A percentile compares a stretch with the other conserved stretches of the same genome.
Conservation (phyloP, 2,329 filamentous ascomycete genomes). For the Lecanicillium sp. region DNA sequence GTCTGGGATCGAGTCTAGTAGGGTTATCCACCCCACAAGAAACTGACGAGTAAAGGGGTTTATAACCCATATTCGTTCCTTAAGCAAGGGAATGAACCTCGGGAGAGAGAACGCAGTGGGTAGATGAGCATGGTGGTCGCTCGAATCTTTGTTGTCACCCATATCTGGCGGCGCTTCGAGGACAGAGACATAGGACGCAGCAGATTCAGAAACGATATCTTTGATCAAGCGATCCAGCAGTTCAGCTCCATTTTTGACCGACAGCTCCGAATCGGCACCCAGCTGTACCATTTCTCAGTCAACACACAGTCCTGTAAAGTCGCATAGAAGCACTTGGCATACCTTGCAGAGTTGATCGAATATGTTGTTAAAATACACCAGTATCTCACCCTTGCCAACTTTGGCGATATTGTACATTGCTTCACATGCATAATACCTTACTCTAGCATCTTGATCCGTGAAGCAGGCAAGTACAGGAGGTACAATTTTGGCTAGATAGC, state of each 20-base stretch:
- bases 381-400: constrained; percentile 93
- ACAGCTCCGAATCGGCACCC: constrained; percentile 90
- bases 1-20: constrained; percentile 94
- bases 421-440: constrained; percentile 97
- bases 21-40: constrained; percentile 88
- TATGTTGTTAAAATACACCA: constrained; percentile 96
- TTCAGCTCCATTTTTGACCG: constrained; percentile 96
- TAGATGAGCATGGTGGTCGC: constrained; percentile 39
- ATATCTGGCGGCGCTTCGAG: constrained; percentile 52
- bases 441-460: constrained; percentile 92
- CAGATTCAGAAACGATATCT: constrained; percentile 92
- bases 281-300: constrained; percentile 48
- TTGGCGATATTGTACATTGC: constrained; percentile 99
- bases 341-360: constrained; percentile 97
- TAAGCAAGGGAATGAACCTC: constrained; percentile 84
- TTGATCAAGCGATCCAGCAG: constrained; percentile 90
- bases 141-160: constrained; percentile 38
- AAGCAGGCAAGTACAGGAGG: constrained; percentile 96
- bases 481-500: constrained; percentile 88
- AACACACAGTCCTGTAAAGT: not conserved
- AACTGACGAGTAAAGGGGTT: constrained; percentile 95
- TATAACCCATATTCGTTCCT: constrained; percentile 88
- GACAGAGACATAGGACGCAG: constrained; percentile 88
- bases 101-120: constrained; percentile 88
- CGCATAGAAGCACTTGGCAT: constrained; percentile 10